These are phyloP conservation scores for Pilasporangium apinafurcum DNA, from an alignment of 352 stramenopile species.

Conservation along the genomic window DNA sequence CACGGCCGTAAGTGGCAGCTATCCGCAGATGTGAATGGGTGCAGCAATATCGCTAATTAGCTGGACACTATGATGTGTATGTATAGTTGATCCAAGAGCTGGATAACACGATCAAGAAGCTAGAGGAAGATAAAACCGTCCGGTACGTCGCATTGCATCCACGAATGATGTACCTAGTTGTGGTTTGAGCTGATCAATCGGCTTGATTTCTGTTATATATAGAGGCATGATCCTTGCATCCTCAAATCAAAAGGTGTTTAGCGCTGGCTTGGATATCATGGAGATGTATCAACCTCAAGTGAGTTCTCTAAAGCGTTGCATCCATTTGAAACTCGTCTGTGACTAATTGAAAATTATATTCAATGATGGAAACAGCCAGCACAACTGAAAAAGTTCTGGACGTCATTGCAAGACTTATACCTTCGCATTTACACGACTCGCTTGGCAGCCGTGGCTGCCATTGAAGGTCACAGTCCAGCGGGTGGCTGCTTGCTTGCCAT, in stretches of 20 bases:
- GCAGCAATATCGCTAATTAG: not conserved
- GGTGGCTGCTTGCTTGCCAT: slow-evolving; percentile 92
- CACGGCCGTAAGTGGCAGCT: slow-evolving; percentile 33
- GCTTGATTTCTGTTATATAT: not conserved
- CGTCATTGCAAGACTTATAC: slow-evolving; percentile 88
- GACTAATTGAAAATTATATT: no score
- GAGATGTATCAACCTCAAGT: slow-evolving; percentile 90
- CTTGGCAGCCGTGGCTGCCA: slow-evolving; percentile 82
- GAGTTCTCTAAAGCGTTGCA: no score
- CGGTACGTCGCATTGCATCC: slow-evolving; percentile 22
- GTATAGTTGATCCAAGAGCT: slow-evolving; percentile 60
- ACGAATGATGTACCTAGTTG: not conserved
- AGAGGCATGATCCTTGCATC: slow-evolving; percentile 78
- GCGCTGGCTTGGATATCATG: slow-evolving; percentile 88
- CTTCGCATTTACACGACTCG: slow-evolving; percentile 90
- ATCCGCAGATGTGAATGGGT: no score
- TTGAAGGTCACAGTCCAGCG: slow-evolving; percentile 90
- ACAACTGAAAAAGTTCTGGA: slow-evolving; percentile 87
- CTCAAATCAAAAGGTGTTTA: slow-evolving; percentile 84
- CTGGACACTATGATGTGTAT: slow-evolving; percentile 2
- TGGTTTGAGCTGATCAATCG: not conserved
- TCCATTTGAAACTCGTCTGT: not conserved
- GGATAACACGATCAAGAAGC: slow-evolving; percentile 57
- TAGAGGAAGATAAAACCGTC: slow-evolving; percentile 70
- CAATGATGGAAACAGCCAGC: slow-evolving; percentile 26